Base-by-base conservation (phyloP, 306 rosid genomes). In the Corylus heterophylla region DNA sequence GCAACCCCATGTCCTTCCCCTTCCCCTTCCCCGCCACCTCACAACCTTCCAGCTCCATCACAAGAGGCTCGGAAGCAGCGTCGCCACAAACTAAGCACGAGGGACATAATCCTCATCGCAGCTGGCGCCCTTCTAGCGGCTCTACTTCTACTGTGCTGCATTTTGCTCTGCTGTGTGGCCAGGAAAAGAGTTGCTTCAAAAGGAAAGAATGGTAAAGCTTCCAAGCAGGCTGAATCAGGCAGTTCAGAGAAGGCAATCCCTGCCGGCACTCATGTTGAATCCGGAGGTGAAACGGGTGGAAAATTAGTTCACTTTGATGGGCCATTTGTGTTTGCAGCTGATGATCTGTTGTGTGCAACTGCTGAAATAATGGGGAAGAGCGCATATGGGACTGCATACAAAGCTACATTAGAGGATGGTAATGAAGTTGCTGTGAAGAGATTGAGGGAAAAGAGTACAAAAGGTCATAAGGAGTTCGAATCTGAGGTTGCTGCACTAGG, bases 321-420 rank as follows among this genome's bases (percentile, higher is more conserved):
- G 27, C 97, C 95, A 4, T 93, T 93, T 76, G 92, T 90, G 47
- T 93, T 93, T 74, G 89, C 98, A 37, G 97, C 97, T 63, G 98
- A 93, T 84, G 97, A 93, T 80, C 91, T 93, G 7, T 52, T 93
- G 76, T 93, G 98, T 74, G 97, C 98, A 13, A 91, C 97, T 50
- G 98, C 98, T 7, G 98, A 93, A 89, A 93, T 93, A 63, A 91
- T 93, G 93, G 98, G 98, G 0, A 93, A 90, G 79, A 93, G 92
- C 76, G 87, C 97, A 11, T 93, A 85, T 85, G 98, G 98, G 58
- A 93, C 98, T 44, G 97, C 97, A 12, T 93, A 93, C 68, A 93
- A 93, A 81, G 97, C 98, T 48, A 90, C 95, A 64, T 66, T 93
- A 64, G 98, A 93, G 74, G 97, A 93, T 88, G 95, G 92, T 3